Base-by-base conservation (phyloP, 441 rosid genomes). In the Theobroma grandiflorum region DNA sequence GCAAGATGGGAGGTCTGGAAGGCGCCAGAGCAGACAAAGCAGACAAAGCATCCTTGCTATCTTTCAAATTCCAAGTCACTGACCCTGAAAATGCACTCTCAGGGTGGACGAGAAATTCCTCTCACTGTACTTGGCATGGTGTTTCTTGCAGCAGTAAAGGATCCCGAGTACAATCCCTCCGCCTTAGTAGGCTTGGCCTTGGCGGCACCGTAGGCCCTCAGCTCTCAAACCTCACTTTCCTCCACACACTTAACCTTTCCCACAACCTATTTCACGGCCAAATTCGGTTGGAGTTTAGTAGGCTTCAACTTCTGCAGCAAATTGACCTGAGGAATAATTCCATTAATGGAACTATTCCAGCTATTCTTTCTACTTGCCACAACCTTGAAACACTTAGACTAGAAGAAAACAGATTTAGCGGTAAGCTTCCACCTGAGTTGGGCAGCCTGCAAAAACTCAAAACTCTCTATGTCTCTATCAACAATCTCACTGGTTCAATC, bases 61-160 rank as follows among this genome's bases (percentile, higher is more conserved):
- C 81, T 8, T 80, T 83, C 72, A 83, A 74, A 52, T 63, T 59
- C 8, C 31, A 49, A 4, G 35, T 73, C 37, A 52, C 4, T 2
- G 86, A 80, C 22, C 83, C 86, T 16, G 69, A 10, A 37, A 67
- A 77, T 65, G 81, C 83, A 38, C 81, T 83, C 4, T 72, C 81
- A 4, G 79, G 74, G 8, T 83, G 86, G 86, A 80, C 66, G 20
- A 58, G 12, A 0, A 72, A 72, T 22, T 62, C 82, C 5, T 76
- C 86, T 45, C 86, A 83, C 65, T 83, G 83, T 45, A 59, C 33
- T 20, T 83, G 86, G 86, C 16, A 53, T 49, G 86, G 83, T 16
- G 59, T 83, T 62, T 65, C 72, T 1, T 83, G 86, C 74, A 75
- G 53, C 65, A 20, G 22, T 40, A 74, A 75, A 45, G 59, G 57